These are phyloP conservation scores for Aspergillus aculeatinus DNA, from an alignment of 2,329 filamentous ascomycete genomes.

Conservation along the genomic window DNA sequence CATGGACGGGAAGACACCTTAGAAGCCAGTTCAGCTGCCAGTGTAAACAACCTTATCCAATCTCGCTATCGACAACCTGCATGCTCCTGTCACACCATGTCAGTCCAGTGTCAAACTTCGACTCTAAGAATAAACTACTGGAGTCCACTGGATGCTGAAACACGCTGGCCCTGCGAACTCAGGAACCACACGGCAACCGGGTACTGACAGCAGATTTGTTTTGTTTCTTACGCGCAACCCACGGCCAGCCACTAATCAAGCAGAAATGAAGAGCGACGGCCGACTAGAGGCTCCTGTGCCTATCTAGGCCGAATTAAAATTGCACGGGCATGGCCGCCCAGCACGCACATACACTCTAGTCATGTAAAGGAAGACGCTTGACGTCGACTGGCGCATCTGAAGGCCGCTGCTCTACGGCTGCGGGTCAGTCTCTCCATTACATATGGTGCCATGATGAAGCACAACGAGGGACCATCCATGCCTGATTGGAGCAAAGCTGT, in stretches of 20 bases:
- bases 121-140: slow-evolving; percentile 5
- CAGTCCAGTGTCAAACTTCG: slow-evolving; percentile 2
- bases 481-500: slow-evolving; percentile 1
- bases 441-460: slow-evolving; percentile 1
- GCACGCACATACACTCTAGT: not conserved
- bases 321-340: not conserved
- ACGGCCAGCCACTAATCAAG: not conserved
- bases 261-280: slow-evolving; percentile 2
- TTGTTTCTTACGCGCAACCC: not conserved
- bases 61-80: not conserved
- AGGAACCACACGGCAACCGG: not conserved
- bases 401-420: not conserved
- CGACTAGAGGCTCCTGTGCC: not conserved
- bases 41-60: not conserved
- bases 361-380: not conserved
- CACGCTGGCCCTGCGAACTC: not conserved
- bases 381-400: not conserved
- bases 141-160: not conserved
- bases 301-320: not conserved
- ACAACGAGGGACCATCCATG: not conserved
- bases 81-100: not conserved
- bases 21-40: not conserved
- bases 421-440: not conserved
- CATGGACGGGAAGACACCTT: not conserved
- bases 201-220: not conserved